These are phyloP conservation scores for Chara braunii DNA, from an alignment of 139 green algal genomes.

Conservation along the genomic window DNA sequence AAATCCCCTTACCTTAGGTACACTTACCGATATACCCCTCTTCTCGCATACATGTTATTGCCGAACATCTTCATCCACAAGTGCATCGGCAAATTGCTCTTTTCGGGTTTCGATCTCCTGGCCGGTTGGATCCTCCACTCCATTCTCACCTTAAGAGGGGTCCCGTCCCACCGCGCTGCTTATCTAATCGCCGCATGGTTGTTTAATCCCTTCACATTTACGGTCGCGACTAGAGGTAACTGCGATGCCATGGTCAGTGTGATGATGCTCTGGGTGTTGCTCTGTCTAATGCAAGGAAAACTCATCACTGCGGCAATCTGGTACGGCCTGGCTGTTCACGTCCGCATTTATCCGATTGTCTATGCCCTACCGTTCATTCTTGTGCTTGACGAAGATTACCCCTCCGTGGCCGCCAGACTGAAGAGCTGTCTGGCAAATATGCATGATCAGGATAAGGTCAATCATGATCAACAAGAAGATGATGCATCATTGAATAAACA, in stretches of 20 bases:
- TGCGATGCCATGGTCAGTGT: conserved; percentile 68
- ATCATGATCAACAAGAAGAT: no score
- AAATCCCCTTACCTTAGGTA: conserved; percentile 41
- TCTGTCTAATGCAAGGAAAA: background rate
- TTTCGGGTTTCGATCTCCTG: conserved; percentile 43
- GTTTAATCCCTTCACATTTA: conserved; percentile 85
- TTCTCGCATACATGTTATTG: conserved; percentile 74
- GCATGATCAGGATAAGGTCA: no score
- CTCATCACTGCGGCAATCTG: background rate
- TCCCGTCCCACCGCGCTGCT: background rate
- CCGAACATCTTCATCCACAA: conserved; percentile 67
- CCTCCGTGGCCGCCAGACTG: background rate
- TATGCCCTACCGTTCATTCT: conserved; percentile 58
- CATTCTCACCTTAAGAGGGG: background rate
- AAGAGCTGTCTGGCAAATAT: background rate
- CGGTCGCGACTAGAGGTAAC: conserved; percentile 83
- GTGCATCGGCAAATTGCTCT: conserved; percentile 80
- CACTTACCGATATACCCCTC: conserved; percentile 77
- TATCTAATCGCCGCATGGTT: conserved; percentile 60
- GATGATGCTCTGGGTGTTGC: conserved; percentile 66
- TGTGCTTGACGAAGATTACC: conserved; percentile 1
- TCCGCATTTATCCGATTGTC: conserved; percentile 84
- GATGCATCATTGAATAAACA: no score
- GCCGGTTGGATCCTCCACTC: conserved; percentile 1
- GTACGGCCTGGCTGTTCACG: conserved; percentile 83